Percentiles rank a stretch among this genome's conserved stretches.
Evolutionary conservation across 2,329 filamentous ascomycete genomes (phyloP).

Genomic region (Cercospora sesami): DNA sequence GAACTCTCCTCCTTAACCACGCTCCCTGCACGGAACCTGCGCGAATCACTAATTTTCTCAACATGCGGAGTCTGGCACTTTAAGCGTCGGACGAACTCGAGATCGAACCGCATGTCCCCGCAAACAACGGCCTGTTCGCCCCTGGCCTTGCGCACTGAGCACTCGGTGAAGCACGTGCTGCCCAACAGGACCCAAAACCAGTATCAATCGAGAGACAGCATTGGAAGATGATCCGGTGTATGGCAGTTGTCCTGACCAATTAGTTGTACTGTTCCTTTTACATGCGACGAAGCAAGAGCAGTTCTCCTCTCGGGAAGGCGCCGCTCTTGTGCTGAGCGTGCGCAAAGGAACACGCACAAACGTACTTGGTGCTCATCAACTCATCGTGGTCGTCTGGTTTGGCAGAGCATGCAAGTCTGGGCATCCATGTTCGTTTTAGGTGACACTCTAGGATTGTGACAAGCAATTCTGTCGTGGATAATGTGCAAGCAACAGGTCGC

Average conservation of each 20-base stretch:
- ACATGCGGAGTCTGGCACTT: neutral
- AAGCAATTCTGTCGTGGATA: neutral
- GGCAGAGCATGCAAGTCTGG: neutral
- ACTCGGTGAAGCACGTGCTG: neutral
- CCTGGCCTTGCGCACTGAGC: neutral
- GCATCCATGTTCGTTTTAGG: neutral
- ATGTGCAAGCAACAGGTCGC: neutral
- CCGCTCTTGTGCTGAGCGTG: neutral
- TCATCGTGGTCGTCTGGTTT: neutral
- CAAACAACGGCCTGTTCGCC: neutral
- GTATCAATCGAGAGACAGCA: too few relatives aligned
- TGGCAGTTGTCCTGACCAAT: too few relatives aligned
- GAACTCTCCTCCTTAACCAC: constrained; percentile 1
- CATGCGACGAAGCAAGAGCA: neutral
- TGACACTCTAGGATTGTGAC: neutral
- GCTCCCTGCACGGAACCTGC: neutral
- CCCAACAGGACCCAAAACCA: neutral
- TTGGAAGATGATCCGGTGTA: too few relatives aligned
- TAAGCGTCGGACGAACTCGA: neutral
- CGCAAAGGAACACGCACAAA: neutral
- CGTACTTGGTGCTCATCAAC: neutral
- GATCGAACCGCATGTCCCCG: neutral
- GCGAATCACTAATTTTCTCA: neutral
- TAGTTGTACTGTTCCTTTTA: too few relatives aligned
- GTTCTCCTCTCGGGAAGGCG: neutral